Conservation (phyloP, 768 basidiomycete species). For the Lactarius psammicola region DNA sequence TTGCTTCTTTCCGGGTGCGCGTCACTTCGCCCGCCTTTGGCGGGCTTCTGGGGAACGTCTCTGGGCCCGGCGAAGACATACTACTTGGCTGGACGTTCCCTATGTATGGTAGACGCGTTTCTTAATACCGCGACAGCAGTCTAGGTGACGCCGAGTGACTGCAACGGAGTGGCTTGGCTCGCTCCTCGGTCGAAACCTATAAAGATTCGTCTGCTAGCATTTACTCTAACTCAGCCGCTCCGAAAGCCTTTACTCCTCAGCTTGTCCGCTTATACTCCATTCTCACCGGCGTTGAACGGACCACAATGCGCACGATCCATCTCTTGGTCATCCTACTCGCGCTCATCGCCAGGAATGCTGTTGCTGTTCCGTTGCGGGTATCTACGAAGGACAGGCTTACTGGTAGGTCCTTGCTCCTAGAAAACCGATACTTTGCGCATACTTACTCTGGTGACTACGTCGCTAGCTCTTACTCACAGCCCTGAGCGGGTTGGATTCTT, state of each 20-base stretch:
- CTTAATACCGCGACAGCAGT: background rate
- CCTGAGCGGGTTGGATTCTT: background rate
- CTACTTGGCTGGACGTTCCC: background rate
- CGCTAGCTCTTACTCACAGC: background rate
- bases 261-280: background rate
- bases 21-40: background rate
- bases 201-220: background rate
- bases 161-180: background rate
- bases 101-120: background rate
- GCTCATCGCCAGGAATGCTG: background rate
- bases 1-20: background rate
- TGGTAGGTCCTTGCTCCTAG: background rate
- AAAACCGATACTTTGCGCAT: background rate
- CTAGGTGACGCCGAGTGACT: background rate
- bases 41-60: background rate
- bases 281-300: background rate
- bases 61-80: background rate
- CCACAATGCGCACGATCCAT: constrained; percentile 2
- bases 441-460: background rate
- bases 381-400: background rate
- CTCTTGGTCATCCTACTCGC: background rate
- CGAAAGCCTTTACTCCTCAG: background rate
- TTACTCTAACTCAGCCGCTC: background rate
- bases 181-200: background rate
- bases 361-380: background rate